These are phyloP conservation scores for Davidsoniella neocaledoniae DNA, from an alignment of 2,329 filamentous ascomycete genomes.

Conservation along the genomic window DNA sequence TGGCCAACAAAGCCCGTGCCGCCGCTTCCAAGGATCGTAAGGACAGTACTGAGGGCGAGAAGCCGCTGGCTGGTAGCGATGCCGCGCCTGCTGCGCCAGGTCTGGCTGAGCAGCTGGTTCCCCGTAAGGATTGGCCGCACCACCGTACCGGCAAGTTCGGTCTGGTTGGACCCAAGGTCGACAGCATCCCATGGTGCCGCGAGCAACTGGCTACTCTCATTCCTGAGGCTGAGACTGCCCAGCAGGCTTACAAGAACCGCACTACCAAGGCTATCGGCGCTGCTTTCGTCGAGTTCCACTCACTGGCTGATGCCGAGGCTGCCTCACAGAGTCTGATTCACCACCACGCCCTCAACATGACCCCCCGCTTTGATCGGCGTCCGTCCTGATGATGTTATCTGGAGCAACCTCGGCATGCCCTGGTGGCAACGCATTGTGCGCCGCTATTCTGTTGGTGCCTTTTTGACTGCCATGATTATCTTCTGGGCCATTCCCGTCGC, in stretches of 20 bases:
- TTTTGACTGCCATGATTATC: conserved; percentile 62
- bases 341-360: conserved; percentile 75
- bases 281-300: conserved; percentile 81
- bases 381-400: conserved; percentile 68
- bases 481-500: conserved; percentile 72
- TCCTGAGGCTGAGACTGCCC: conserved; percentile 48
- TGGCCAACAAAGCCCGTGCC: conserved; percentile 54
- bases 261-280: conserved; percentile 52
- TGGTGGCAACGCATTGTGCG: conserved; percentile 77
- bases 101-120: conserved; percentile 49
- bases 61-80: conserved; percentile 35
- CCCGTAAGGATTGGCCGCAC: conserved; percentile 49
- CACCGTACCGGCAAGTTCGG: conserved; percentile 50
- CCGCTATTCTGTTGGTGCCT: conserved; percentile 48
- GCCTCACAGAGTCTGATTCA: conserved; percentile 79
- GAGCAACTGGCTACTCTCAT: conserved; percentile 36
- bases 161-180: conserved; percentile 49
- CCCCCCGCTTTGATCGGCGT: conserved; percentile 71
- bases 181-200: conserved; percentile 75
- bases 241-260: conserved; percentile 48
- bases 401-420: conserved; percentile 65
- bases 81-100: not conserved
- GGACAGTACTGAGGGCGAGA: conserved; percentile 22
- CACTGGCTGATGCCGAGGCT: conserved; percentile 66
- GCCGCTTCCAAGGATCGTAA: conserved; percentile 38